Base-by-base conservation (phyloP, 257 asterid genomes). In the Przewalskia tangutica region DNA sequence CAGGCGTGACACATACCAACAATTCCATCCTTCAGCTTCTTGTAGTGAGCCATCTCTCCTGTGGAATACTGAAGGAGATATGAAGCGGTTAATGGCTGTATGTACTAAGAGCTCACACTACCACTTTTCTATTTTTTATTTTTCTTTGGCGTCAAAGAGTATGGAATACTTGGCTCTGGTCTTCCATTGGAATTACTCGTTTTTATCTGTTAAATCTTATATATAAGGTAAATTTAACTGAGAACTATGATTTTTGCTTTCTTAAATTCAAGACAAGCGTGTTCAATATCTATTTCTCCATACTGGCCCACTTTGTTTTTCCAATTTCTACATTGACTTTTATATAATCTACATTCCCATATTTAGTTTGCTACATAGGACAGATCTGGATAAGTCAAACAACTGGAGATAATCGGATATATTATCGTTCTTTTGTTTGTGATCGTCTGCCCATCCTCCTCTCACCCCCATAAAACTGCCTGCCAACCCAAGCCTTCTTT, bases 1-100 rank as follows among this genome's bases (percentile, higher is more conserved):
- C 81, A 91, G 94, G 88, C 97, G 99, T 10, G 93, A 94, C 44
- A 90, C 99, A n/a, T 94, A 92, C 82, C 87, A 83, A 82, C 91
- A 91, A 63, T 89, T 82, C 83, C 87, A 88, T 77, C 84, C 92
- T 42, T 79, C 77, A 4, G 85, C 90, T 58, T 70, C 89, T 73
- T 79, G 83, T 85, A 88, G 84, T 83, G 88, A 85, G 48, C 87
- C 89, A 3, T 73, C 88, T 32, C 71, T 63, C 60, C 82, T 84
- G 56, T 64, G 89, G n/a, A 88, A 87, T 82, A 81, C 89, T 54
- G 78, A 81, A 73, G 97, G 92, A 81, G 90, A 90, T 81, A 81
- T 77, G 85, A 94, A 89, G 83, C 90, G 80, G 83, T 88, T 96
- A 58, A 86, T 89, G 84, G 84, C 91, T 87, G 99, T 96, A 87